A percentile compares a stretch with the other conserved stretches of the same genome.
These are phyloP conservation scores for Penicillium malachiteum DNA, from an alignment of 495 filamentous ascomycete species.

Conservation along the genomic window DNA sequence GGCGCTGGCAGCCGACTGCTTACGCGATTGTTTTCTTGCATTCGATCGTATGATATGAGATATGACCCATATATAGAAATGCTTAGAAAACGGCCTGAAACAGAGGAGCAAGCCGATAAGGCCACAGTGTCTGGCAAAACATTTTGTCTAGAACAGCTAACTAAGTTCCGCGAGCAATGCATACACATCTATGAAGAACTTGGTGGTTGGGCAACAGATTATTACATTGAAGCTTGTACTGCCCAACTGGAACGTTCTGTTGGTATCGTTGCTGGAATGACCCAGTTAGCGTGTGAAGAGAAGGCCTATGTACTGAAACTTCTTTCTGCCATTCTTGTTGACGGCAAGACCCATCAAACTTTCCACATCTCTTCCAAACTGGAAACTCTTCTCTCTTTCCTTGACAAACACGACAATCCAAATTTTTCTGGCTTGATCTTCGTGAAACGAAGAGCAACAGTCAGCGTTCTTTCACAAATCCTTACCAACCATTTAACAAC, in stretches of 20 bases:
- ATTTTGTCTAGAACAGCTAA: conserved; percentile 62
- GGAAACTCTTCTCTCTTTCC: conserved; percentile 50
- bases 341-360: conserved; percentile 16
- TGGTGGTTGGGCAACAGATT: conserved; percentile 72
- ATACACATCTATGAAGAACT: conserved; percentile 57
- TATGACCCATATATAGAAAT: conserved; percentile 70
- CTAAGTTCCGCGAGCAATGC: conserved; percentile 46
- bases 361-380: conserved; percentile 52
- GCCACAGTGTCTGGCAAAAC: conserved; percentile 56
- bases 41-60: conserved; percentile 44
- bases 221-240: conserved; percentile 63
- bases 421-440: conserved; percentile 75
- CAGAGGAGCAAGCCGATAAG: conserved; percentile 40
- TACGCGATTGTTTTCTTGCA: conserved; percentile 20
- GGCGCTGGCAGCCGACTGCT: conserved; percentile 16
- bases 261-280: conserved; percentile 29
- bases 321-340: conserved; percentile 45
- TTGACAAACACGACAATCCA: conserved; percentile 42
- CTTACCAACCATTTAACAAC: conserved; percentile 61
- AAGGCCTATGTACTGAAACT: conserved; percentile 58
- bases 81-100: conserved; percentile 39
- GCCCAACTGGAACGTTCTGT: conserved; percentile 41
- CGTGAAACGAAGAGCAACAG: conserved; percentile 68
- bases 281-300: conserved; percentile 51
- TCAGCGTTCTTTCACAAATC: conserved; percentile 64